phyloP scores from a whole-genome alignment of 1,139 yeast genomes.

The Hemisphaericaspora xylanilytica region DNA sequence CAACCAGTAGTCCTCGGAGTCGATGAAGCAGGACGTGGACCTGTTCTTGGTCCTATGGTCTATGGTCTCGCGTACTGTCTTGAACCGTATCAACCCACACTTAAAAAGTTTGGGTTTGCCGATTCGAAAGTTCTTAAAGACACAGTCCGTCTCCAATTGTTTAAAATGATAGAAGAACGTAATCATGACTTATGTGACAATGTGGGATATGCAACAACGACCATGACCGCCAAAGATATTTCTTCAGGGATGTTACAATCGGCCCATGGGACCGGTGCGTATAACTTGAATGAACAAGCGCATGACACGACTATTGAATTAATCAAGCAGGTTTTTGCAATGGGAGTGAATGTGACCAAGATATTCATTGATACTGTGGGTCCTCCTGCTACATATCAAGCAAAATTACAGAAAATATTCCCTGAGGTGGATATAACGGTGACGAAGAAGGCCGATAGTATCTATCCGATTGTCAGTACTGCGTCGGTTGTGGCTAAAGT shows the following conservation, averaged over 20 bases:
- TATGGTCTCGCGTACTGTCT: slow-evolving; percentile 84
- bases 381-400: slow-evolving; percentile 82
- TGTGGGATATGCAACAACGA: slow-evolving; percentile 86
- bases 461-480: slow-evolving; percentile 91
- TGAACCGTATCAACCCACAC: slow-evolving; percentile 45
- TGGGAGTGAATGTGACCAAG: slow-evolving; percentile 63
- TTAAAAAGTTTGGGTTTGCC: slow-evolving; percentile 76
- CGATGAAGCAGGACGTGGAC: slow-evolving; percentile 98
- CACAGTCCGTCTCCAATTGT: slow-evolving; percentile 58
- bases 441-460: slow-evolving; percentile 92
- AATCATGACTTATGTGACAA: slow-evolving; percentile 48
- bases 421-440: slow-evolving; percentile 76
- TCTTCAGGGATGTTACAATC: slow-evolving; percentile 81
- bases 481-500: slow-evolving; percentile 98
- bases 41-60: slow-evolving; percentile 96
- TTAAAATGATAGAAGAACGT: slow-evolving; percentile 53
- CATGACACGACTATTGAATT: slow-evolving; percentile 88
- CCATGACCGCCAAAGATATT: slow-evolving; percentile 84
- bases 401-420: slow-evolving; percentile 64
- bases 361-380: slow-evolving; percentile 96
- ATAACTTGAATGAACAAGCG: slow-evolving; percentile 92
- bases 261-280: slow-evolving; percentile 49
- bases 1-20: slow-evolving; percentile 67
- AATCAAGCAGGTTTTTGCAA: slow-evolving; percentile 57
- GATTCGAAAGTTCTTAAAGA: slow-evolving; percentile 89